These are phyloP conservation scores for Cantharellus anzutake DNA, from an alignment of 768 basidiomycete genomes.

Conservation along the genomic window DNA sequence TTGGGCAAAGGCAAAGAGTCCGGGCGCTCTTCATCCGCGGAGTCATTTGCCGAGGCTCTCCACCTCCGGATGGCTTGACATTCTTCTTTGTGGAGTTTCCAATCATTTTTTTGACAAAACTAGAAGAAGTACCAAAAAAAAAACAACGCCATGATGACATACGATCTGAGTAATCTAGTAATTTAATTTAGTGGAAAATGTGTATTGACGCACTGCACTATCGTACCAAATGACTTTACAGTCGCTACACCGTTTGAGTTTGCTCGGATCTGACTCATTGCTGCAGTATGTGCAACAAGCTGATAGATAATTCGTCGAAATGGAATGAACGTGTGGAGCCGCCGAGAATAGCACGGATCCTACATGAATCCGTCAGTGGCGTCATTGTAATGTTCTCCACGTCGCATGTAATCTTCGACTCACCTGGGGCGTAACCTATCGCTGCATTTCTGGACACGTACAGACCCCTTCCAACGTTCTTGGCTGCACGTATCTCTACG, in stretches of 20 bases:
- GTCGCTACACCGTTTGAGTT: slow-evolving; percentile 34
- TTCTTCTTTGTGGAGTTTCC: slow-evolving; percentile 60
- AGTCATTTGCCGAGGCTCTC: slow-evolving; percentile 12
- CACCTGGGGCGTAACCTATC: background rate
- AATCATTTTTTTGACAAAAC: slow-evolving; percentile 56
- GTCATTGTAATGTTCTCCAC: background rate
- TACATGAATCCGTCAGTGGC: slow-evolving; percentile 14
- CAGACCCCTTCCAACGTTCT: background rate
- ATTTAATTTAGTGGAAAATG: too few relatives aligned
- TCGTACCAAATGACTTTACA: slow-evolving; percentile 67
- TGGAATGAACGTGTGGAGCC: slow-evolving; percentile 39
- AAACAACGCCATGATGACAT: background rate
- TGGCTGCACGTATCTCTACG: background rate
- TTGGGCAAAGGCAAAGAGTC: slow-evolving; percentile 33
- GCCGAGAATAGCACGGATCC: slow-evolving; percentile 39
- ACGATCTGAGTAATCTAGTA: slow-evolving; percentile 2
- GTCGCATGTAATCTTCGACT: background rate
- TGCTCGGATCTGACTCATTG: slow-evolving; percentile 16
- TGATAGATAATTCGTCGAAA: slow-evolving; percentile 43
- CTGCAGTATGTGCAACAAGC: slow-evolving; percentile 55
- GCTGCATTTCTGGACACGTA: background rate
- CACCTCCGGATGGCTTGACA: slow-evolving; percentile 40
- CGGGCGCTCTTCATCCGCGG: background rate
- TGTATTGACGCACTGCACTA: slow-evolving; percentile 30
- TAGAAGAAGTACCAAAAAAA: slow-evolving; percentile 14